Conservation (phyloP, 495 filamentous ascomycete species). For the Xylaria venustula region DNA sequence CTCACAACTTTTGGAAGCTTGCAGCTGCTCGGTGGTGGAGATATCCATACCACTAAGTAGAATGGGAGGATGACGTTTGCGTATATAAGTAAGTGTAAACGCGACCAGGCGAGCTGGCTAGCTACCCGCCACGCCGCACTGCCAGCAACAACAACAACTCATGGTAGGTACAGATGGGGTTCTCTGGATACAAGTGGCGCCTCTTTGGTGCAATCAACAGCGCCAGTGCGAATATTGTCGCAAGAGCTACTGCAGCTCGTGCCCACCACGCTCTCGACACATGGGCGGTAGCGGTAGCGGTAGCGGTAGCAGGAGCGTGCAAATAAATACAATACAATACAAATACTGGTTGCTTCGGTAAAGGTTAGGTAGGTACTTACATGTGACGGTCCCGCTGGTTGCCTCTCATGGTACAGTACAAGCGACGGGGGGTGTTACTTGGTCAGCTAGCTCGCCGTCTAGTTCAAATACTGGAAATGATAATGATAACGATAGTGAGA, state of each 20-base stretch:
- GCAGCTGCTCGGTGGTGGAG: background rate
- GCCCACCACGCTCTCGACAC: background rate
- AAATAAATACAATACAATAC: no score
- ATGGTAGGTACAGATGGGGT: background rate
- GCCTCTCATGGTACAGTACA: conserved; percentile 6
- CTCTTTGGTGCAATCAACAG: conserved; percentile 6
- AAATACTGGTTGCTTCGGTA: no score
- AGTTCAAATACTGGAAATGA: no score
- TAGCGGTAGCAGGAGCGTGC: background rate
- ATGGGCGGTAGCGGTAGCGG: background rate
- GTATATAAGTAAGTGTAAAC: background rate
- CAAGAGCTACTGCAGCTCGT: conserved; percentile 10
- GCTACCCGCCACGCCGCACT: conserved; percentile 3
- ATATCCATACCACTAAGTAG: no score
- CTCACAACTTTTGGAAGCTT: background rate
- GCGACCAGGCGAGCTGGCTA: no score
- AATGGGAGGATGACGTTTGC: conserved; percentile 1
- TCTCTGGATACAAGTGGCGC: conserved; percentile 6
- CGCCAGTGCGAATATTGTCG: background rate
- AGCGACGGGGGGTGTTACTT: background rate
- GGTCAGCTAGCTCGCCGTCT: no score
- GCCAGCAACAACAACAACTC: background rate
- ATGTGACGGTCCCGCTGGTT: conserved; percentile 3
- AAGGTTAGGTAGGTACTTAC: conserved; percentile 16
- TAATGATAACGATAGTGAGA: no score